Evolutionary conservation across 2,329 filamentous ascomycete species (phyloP).

Genomic region (Stemphylium lycopersici): DNA sequence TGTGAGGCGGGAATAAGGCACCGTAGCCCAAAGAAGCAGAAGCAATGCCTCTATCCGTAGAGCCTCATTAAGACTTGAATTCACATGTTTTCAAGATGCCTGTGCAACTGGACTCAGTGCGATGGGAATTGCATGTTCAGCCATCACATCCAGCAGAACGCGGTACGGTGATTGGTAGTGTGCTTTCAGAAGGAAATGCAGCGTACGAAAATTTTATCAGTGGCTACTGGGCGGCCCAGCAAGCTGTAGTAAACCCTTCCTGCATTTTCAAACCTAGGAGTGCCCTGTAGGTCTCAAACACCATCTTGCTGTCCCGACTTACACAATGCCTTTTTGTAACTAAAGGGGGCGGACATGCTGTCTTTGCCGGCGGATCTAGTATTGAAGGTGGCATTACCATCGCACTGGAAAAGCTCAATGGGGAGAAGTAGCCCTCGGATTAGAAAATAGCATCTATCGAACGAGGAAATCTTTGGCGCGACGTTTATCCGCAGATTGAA

Average conservation of each 20-base stretch:
- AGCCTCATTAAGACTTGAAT: background rate
- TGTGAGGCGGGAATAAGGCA: constrained; percentile 2
- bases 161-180: constrained; percentile 1
- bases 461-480: constrained; percentile 42
- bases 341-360: constrained; percentile 43
- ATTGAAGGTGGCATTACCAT: constrained; percentile 43
- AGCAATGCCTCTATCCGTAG: background rate
- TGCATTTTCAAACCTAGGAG: constrained; percentile 38
- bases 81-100: background rate
- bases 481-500: constrained; percentile 43
- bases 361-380: constrained; percentile 36
- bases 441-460: constrained; percentile 35
- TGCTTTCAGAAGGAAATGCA: constrained; percentile 20
- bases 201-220: constrained; percentile 28
- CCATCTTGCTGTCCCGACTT: constrained; percentile 29
- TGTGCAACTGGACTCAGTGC: background rate
- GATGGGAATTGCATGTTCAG: background rate
- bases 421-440: constrained; percentile 26
- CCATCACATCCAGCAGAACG: background rate
- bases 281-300: constrained; percentile 24
- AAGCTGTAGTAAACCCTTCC: constrained; percentile 28
- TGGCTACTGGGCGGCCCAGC: constrained; percentile 35
- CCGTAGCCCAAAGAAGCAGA: constrained; percentile 1
- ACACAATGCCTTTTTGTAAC: constrained; percentile 49
- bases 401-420: constrained; percentile 33